phyloP scores from a whole-genome alignment of 2,329 filamentous ascomycete species.

The Aureobasidium namibiae region DNA sequence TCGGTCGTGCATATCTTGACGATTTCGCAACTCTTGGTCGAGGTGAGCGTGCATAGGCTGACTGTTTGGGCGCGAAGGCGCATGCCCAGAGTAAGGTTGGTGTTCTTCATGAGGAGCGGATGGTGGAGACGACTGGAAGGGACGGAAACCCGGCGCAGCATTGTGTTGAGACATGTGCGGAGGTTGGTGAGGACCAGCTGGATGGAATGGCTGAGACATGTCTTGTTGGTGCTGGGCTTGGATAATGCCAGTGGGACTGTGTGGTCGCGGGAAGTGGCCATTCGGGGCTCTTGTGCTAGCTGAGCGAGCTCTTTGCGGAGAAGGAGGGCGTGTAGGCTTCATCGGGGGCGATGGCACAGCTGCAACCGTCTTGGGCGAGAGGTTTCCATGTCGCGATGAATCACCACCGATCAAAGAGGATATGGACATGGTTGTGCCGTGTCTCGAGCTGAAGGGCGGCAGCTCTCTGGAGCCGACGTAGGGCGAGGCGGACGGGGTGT shows the following conservation, averaged over 20 bases:
- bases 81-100: neutral
- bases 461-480: constrained; percentile 48
- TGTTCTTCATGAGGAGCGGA: constrained; percentile 18
- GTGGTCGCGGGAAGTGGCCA: constrained; percentile 19
- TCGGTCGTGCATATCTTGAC: constrained; percentile 12
- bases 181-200: constrained; percentile 3
- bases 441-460: constrained; percentile 44
- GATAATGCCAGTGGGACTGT: constrained; percentile 18
- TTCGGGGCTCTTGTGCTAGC: constrained; percentile 28
- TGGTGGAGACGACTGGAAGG: constrained; percentile 25
- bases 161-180: constrained; percentile 15
- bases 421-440: constrained; percentile 59
- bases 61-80: constrained; percentile 25
- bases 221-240: constrained; percentile 1
- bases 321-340: constrained; percentile 40
- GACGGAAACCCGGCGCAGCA: constrained; percentile 21
- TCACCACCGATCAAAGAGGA: constrained; percentile 58
- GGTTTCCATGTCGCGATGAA: constrained; percentile 16
- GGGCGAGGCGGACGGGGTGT: constrained; percentile 35
- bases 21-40: constrained; percentile 13
- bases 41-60: constrained; percentile 21
- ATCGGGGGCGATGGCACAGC: constrained; percentile 25
- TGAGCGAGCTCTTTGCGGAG: constrained; percentile 31
- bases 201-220: constrained; percentile 7
- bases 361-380: constrained; percentile 26